Base-by-base conservation (phyloP, 2,329 filamentous ascomycete species). In the Cercospora brassicicola region DNA sequence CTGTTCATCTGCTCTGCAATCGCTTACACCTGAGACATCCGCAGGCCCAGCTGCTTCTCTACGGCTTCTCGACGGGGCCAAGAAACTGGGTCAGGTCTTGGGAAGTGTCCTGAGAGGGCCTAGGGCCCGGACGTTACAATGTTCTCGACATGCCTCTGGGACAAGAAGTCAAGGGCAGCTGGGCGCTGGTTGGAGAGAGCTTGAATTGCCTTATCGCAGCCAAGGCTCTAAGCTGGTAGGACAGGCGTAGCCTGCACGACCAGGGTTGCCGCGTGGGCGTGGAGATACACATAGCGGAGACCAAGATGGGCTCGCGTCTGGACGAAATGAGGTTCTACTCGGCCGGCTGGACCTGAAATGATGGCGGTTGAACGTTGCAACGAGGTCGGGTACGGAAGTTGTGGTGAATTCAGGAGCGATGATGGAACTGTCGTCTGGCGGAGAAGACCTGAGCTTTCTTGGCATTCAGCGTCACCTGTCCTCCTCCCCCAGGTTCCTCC, bases 131-230 rank as follows among this genome's bases (percentile, higher is more conserved):
- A 30, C 33, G 23, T 28, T 28, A 30, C 36, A n/a, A 45, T 9
- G 59, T 59, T n/a, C 56, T 60, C 31, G 57, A 53, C 48, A 53
- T 28, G 48, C 48, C 55, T 59, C 3, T 31, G 30, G 18, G 9
- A 59, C 18, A 36, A 59, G 30, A 33, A 59, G 15, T 59, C 55
- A 59, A 59, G 59, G 59, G 36, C 59, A 30, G 18, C 59, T 48
- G n/a, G 59, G 61, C 31, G 56, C 57, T 67, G 67, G 62, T 62
- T 71, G 63, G 69, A 63, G 66, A 64, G 63, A 55, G 42, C 56
- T 59, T 61, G 33, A 56, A 53, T 15, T 15, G 62, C 59, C 66
- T 70, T 70, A 70, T 70, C 68, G 42, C 56, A n/a, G 68, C 68
- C 68, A 70, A 70, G 68, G 59, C 57, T 64, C 59, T 62, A 63